phyloP scores from a whole-genome alignment of 768 basidiomycete species.

The Infundibulicybe gibba region DNA sequence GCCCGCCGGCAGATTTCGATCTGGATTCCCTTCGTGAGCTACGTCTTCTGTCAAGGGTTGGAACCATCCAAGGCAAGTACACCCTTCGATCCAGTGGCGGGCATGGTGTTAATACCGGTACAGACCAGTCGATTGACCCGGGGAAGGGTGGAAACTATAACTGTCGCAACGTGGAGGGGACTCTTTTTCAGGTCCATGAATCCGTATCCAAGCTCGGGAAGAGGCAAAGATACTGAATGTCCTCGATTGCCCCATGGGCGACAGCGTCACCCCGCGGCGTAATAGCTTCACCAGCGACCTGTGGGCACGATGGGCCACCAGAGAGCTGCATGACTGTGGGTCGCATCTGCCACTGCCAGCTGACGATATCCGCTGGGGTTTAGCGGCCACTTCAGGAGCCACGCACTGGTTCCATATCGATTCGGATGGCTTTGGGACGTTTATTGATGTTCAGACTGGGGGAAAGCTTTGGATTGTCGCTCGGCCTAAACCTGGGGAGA shows the following conservation, averaged over 20 bases:
- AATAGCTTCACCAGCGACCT: not conserved
- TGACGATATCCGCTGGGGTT: constrained; percentile 10
- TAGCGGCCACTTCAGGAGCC: constrained; percentile 8
- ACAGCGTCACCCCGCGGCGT: not conserved
- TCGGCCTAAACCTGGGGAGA: not conserved
- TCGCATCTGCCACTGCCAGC: not conserved
- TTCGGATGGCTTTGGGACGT: constrained; percentile 10
- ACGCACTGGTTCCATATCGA: constrained; percentile 13
- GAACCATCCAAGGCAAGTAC: not conserved
- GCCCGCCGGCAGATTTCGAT: not conserved
- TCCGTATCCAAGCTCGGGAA: not conserved
- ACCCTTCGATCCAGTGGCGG: not conserved
- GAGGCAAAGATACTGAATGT: not conserved
- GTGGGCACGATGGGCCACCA: not conserved
- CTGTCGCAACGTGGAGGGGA: not conserved
- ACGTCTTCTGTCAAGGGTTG: not conserved
- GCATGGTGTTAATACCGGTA: not conserved
- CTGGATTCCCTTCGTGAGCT: not conserved
- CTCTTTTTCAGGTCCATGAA: not conserved
- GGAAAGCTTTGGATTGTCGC: constrained; percentile 12
- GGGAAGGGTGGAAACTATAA: not conserved
- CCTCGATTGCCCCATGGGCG: not conserved
- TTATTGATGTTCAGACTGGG: constrained; percentile 4
- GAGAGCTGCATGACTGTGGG: not conserved
- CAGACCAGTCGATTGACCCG: not conserved